Base-by-base conservation (phyloP, 495 filamentous ascomycete genomes). In the Aspergillus nanangensis region DNA sequence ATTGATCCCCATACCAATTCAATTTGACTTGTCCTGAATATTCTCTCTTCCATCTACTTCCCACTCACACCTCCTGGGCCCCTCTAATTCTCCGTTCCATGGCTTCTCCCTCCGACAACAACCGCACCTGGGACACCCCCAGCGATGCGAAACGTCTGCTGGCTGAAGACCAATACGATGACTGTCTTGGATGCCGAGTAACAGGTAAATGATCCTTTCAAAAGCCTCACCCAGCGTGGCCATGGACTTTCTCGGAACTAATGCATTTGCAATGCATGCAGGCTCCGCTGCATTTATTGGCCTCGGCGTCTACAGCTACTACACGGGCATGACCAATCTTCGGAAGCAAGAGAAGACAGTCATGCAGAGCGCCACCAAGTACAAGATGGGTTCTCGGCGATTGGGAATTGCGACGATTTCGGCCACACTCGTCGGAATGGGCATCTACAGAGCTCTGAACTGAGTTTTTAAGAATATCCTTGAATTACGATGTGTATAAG, bases 271-370 rank as follows among this genome's bases (percentile, higher is more conserved):
- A 35, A 63, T 50, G 21, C 36, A 14, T 17, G 23, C 48, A 94
- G 92, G 92, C 15, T 82, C 83, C 42, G 78, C 82, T 24, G 90
- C 87, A 13, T 95, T 96, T 52, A 71, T 93, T 35, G 91, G 90
- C n/a, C 82, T 96, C 38, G 92, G 88, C 11, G 80, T 78, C 5
- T 97, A 95, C 71, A 90, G 81, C 58, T 95, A 92, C 66, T 72
- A 81, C 46, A 89, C 86, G 8, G 92, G 92, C 25, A 85, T 83
- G 54, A 63, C 66, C 31, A 87, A 94, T 59, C 79, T 97, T 15
- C 75, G 77, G 38, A 70, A 79, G 52, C 85, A 88, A 58, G 72
- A 82, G 57, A 74, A 78, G 23, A 71, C 72, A 27, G 94, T 95
- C 45, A 64, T 86, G 48, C 72, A 78, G 51, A 84, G 82, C 58